phyloP scores from a whole-genome alignment of 495 filamentous ascomycete species.

The Penicillium soppii region DNA sequence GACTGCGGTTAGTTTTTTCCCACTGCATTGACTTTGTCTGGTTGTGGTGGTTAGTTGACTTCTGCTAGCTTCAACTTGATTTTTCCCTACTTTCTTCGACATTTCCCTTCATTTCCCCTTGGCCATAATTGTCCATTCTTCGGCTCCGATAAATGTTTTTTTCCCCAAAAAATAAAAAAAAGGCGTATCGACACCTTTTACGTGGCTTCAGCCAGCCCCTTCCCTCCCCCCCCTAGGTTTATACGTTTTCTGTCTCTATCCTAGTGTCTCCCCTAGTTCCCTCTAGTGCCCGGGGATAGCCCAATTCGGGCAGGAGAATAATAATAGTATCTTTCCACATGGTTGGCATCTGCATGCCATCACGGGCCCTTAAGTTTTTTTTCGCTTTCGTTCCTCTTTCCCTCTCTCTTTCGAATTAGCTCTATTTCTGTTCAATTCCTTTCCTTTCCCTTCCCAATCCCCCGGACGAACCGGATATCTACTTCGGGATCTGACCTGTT shows the following conservation, averaged over 20 bases:
- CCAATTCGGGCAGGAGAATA: background rate
- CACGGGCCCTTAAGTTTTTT: conserved; percentile 7
- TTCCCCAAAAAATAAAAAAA: background rate
- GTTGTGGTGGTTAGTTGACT: too few relatives aligned
- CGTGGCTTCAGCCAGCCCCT: conserved; percentile 9
- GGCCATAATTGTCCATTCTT: conserved; percentile 13
- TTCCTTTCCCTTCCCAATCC: background rate
- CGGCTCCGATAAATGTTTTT: conserved; percentile 22
- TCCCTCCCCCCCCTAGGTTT: background rate
- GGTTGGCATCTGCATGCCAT: conserved; percentile 44
- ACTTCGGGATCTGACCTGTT: conserved; percentile 3
- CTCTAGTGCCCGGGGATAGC: background rate
- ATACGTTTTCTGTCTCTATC: background rate
- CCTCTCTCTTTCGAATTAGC: background rate
- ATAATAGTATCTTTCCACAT: conserved; percentile 29
- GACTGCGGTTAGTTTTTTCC: background rate
- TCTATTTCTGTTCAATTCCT: background rate
- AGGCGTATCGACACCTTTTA: background rate
- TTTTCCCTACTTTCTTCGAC: background rate
- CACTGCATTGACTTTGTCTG: background rate
- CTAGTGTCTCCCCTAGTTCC: background rate
- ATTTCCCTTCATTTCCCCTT: too few relatives aligned
- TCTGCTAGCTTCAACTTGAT: conserved; percentile 11
- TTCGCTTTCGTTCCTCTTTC: background rate
- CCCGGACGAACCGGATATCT: conserved; percentile 1